Conservation (phyloP, 495 filamentous ascomycete genomes). For the Xanthoparmelia taractica region DNA sequence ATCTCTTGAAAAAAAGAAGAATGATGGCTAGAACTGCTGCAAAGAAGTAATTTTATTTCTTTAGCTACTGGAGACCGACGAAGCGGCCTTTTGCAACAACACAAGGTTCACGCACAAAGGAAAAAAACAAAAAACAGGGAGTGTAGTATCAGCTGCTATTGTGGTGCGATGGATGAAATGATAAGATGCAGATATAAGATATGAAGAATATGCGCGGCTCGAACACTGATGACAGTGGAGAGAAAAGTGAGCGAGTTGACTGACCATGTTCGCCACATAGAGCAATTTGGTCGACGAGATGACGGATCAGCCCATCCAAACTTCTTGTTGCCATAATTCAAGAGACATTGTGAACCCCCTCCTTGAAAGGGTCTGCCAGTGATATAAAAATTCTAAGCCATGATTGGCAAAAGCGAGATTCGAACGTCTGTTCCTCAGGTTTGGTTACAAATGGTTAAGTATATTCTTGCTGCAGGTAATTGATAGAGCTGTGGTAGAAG, state of each 20-base stretch:
- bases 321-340: slow-evolving; percentile 53
- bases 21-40: not conserved
- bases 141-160: not conserved
- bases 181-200: not conserved
- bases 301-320: slow-evolving; percentile 63
- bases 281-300: slow-evolving; percentile 64
- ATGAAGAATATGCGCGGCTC: not conserved
- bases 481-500: too few species aligned
- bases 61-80: not conserved
- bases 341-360: slow-evolving; percentile 14
- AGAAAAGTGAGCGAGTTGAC: slow-evolving; percentile 32
- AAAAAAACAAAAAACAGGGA: not conserved
- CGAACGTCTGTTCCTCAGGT: slow-evolving; percentile 7
- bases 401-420: slow-evolving; percentile 13
- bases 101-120: not conserved
- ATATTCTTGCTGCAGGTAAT: too few species aligned
- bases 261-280: slow-evolving; percentile 60
- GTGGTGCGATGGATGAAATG: not conserved
- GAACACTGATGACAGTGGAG: not conserved
- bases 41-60: not conserved
- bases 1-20: too few species aligned
- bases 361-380: slow-evolving; percentile 8
- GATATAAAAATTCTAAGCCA: slow-evolving; percentile 15
- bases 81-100: not conserved
- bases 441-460: too few species aligned